Evolutionary conservation across 805 yeast species (phyloP), one percentile per base, ranked within the genome.

Genomic region (Wickerhamiella brachini): DNA sequence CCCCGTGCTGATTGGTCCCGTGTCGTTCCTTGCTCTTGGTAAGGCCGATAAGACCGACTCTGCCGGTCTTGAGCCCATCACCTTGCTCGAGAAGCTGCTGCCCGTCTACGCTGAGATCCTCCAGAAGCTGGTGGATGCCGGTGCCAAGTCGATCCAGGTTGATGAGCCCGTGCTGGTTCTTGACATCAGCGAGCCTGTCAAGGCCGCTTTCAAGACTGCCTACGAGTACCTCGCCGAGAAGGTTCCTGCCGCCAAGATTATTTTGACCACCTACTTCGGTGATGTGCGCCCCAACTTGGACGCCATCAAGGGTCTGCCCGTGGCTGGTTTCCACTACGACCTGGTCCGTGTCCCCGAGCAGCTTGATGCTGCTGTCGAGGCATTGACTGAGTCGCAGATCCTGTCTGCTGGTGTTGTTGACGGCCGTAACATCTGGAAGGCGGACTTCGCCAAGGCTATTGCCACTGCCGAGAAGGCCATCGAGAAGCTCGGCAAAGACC

Each of bases 341-440:
- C 86, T 87, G 64, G 90, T 81, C 71, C 88, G 97, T 78, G 83
- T 80, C 62, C 95, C 97, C 66, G 95, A 86, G 71, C 98, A 93
- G 79, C 80, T 93, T 60, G 90, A 86, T 53, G 85, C 80, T 52
- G 95, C 85, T 63, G 72, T 78, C 55, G 73, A 77, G 53, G 74
- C 84, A 65, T 72, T 90, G 54, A 68, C 76, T 59, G 78, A 74
- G 57, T 73, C 79, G 59, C 95, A 93, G 77, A 73, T 76, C 57
- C 77, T 93, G 67, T 90, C 97, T 56, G 95, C 84, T 60, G 98
- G 98, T 86, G 79, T 93, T 64, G 89, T 93, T 66, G 94, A 88
- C 66, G 98, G 98, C 75, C 88, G 98, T 81, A 93, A 93, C 83
- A 87, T 93, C 75, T 93, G 98, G 98, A 93, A 93, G 81, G 83